Base-by-base conservation (phyloP, 768 basidiomycete species). In the Cubamyces lactineus region DNA sequence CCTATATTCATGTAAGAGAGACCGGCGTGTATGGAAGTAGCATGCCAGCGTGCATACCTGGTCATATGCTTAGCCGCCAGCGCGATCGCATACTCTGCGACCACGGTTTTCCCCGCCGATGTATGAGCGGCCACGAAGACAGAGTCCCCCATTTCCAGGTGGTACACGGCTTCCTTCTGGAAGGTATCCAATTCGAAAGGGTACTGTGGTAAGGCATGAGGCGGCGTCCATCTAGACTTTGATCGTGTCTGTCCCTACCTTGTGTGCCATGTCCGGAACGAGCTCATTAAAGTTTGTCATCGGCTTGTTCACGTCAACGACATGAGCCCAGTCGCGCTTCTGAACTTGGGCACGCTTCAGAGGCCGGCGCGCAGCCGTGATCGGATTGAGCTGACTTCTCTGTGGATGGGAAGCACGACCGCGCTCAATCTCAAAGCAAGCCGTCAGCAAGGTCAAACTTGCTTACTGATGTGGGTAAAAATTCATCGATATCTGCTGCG, bases 51-150 rank as follows among this genome's bases (percentile, higher is more conserved):
- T 19, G 65, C 75, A 68, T 64, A 94, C 96, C 94, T 84, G n/a
- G 97, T 99, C 95, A 99, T 97, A 76, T 99, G 97, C 71, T 95
- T 96, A 66, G 89, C 91, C 5, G 97, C 96, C 9, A 99, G 81
- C 5, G 96, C 92, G 68, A 99, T 98, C 1, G 97, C 97, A 74
- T 98, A 99, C 71, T 99, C 97, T 0, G 97, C 97, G 8, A 99
- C 97, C 17, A 98, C 97, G 1, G 97, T 99, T 76, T 99, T 99
- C 38, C 97, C 97, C 16, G 97, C 97, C n/a, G 93, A 96, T 3
- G 97, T 99, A 76, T 99, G 97, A 5, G 97, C 97, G 15, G 97
- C 97, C n/a, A 99, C 96, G 72, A 99, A 99, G 17, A 99, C 96
- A 13, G 94, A 96, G 67, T 99, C 93, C 9, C 96, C 97, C 80